A percentile compares a stretch with the other conserved stretches of the same genome.
These are phyloP conservation scores for Rhizoclosmatium sp. DNA, from an alignment of 192 early-diverging fungal genomes.

Conservation along the genomic window DNA sequence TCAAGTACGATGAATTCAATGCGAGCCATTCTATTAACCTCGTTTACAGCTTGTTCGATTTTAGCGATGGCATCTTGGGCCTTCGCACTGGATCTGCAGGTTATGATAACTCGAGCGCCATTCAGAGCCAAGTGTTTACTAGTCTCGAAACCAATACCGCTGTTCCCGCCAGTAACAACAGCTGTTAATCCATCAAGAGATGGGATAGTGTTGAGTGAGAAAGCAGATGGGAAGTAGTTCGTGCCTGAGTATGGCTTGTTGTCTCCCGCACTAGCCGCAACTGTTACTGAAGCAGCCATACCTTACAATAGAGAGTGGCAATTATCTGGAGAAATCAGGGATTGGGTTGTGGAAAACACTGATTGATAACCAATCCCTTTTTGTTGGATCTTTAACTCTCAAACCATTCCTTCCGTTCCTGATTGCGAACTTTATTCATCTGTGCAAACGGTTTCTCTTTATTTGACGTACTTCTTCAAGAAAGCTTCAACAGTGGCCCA, in stretches of 20 bases:
- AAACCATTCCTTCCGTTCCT: no score
- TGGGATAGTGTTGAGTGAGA: slow-evolving; percentile 6
- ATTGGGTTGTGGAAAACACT: no score
- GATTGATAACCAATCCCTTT: no score
- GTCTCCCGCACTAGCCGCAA: neutral
- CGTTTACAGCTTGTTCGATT: slow-evolving; percentile 17
- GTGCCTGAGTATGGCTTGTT: neutral
- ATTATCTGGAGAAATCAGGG: neutral
- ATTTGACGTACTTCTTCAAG: no score
- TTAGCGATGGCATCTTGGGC: slow-evolving; percentile 35
- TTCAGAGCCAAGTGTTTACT: slow-evolving; percentile 28
- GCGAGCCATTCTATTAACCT: neutral
- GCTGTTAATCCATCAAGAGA: slow-evolving; percentile 7
- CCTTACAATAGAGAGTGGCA: neutral
- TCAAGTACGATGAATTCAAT: slow-evolving; percentile 54
- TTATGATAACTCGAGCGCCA: slow-evolving; percentile 33
- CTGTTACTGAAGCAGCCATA: neutral
- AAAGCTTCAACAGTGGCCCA: slow-evolving; percentile 3
- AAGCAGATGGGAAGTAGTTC: neutral
- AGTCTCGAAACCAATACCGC: slow-evolving; percentile 46
- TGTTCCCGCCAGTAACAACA: slow-evolving; percentile 54
- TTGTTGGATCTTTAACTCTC: no score
- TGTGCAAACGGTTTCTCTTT: no score
- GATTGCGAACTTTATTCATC: no score
- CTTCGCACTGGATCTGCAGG: slow-evolving; percentile 15